These are phyloP conservation scores for Cutaneotrichosporon mucoides DNA, from an alignment of 1,284 basidiomycete species.

Conservation along the genomic window DNA sequence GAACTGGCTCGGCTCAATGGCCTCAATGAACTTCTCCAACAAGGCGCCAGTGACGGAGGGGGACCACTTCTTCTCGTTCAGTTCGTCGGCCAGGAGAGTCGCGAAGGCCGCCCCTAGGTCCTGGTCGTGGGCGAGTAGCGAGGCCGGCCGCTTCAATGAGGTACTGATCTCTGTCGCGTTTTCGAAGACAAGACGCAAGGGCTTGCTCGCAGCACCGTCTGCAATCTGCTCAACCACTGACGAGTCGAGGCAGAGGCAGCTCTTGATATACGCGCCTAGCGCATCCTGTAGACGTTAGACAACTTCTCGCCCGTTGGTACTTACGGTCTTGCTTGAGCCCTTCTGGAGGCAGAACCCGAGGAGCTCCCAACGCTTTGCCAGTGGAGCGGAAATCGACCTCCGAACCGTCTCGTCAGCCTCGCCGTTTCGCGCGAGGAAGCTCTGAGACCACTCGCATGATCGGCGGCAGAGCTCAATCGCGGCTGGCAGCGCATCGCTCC, in stretches of 20 bases:
- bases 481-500: slow-evolving; percentile 23
- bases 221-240: neutral
- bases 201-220: neutral
- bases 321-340: slow-evolving; percentile 50
- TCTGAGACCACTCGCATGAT: slow-evolving; percentile 27
- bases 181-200: slow-evolving; percentile 8
- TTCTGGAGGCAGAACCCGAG: slow-evolving; percentile 61
- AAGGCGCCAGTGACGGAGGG: slow-evolving; percentile 20
- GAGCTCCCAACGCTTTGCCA: slow-evolving; percentile 65
- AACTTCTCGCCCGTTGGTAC: neutral
- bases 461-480: slow-evolving; percentile 31
- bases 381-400: neutral
- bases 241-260: slow-evolving; percentile 11
- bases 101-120: slow-evolving; percentile 5
- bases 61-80: slow-evolving; percentile 2
- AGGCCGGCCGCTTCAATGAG: slow-evolving; percentile 14
- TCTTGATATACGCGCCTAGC: slow-evolving; percentile 19
- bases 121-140: slow-evolving; percentile 11
- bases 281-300: slow-evolving; percentile 13
- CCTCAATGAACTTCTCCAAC: slow-evolving; percentile 27
- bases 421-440: slow-evolving; percentile 6
- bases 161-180: slow-evolving; percentile 12
- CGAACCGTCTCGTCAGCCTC: slow-evolving; percentile 9
- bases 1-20: slow-evolving; percentile 23
- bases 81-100: slow-evolving; percentile 1